Evolutionary conservation across 495 filamentous ascomycete species (phyloP), one percentile per base, ranked within the genome.

Genomic region (Pseudomonodictys pantanalensis): DNA sequence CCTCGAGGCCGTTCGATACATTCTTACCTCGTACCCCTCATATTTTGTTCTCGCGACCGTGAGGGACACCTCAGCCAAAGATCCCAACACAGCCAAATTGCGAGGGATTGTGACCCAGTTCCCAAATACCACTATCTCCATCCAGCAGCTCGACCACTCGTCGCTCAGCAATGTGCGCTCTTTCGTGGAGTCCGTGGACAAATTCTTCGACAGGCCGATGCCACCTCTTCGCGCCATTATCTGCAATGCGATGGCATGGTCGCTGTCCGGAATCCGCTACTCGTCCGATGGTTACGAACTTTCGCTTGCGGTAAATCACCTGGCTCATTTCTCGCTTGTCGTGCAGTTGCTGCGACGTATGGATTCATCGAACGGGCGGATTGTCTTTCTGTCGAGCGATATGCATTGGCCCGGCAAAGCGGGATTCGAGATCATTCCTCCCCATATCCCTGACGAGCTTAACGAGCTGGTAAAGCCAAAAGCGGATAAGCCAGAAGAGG

Each of bases 221-320:
- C 75, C 74, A 0, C 71, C 59, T 0, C 63, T 81, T 26, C 61
- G 53, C 24, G 64, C 71, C 1, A 72, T 78, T 39, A 50, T 80
- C 22, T 79, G 74, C 64, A 79, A 79, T 53, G 77, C 78, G 0
- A 73, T 71, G 53, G 72, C 73, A 32, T 76, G 72, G 71, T 28
- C 24, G 5, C 26, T 49, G 6, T 2, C 17, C 46, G 46, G 46
- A 5, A 18, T 18, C 3, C 15, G 20, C 5, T 41, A 41, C 38
- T 41, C 38, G 5, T n/a, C 4, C 4, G 58, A 62, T 35, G 59
- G 59, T 8, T 52, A 26, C 26, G 59, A 63, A 24, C 15, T 24
- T 1, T 20, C 44, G 1, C 51, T 63, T 22, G 32, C 18, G 11
- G 28, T 63, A 2, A 48, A 44, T 35, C 53, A 63, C 48, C 22